Evolutionary conservation across 176 grass and related monocot genomes (phyloP).

Genomic region (Musa beccarii): DNA sequence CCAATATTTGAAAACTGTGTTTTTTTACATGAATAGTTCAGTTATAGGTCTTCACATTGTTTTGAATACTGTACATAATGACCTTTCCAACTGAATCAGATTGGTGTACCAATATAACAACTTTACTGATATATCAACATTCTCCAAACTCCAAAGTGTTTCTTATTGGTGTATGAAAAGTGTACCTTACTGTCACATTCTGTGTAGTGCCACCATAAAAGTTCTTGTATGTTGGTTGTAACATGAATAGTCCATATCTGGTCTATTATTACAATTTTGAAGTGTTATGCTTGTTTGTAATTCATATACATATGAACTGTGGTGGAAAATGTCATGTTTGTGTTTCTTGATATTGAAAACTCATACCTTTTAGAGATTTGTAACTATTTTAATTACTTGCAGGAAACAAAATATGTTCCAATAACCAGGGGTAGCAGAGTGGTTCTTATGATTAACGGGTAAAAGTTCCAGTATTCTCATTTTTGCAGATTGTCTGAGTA

Average conservation of each 20-base stretch:
- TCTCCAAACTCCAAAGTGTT: no score
- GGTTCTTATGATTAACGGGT: conserved; percentile 98
- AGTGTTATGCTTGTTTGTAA: no score
- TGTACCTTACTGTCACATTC: no score
- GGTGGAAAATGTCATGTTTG: not conserved
- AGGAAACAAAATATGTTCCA: conserved; percentile 98
- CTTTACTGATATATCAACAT: no score
- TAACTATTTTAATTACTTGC: conserved; percentile 27
- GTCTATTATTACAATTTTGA: no score
- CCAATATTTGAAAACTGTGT: not conserved
- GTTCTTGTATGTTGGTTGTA: no score
- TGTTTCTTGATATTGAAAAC: not conserved
- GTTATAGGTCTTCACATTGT: not conserved
- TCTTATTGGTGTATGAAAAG: no score
- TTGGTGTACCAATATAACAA: no score
- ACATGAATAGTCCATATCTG: no score
- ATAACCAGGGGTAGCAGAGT: conserved; percentile 89
- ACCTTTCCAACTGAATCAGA: not conserved
- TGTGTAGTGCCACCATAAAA: no score
- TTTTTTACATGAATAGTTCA: not conserved
- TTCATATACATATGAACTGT: not conserved
- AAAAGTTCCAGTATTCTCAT: conserved; percentile 15
- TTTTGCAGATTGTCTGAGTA: not conserved
- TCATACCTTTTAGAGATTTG: not conserved
- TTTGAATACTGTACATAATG: not conserved